These are phyloP conservation scores for Psilocybe azurescens DNA, from an alignment of 768 basidiomycete genomes.

Conservation along the genomic window DNA sequence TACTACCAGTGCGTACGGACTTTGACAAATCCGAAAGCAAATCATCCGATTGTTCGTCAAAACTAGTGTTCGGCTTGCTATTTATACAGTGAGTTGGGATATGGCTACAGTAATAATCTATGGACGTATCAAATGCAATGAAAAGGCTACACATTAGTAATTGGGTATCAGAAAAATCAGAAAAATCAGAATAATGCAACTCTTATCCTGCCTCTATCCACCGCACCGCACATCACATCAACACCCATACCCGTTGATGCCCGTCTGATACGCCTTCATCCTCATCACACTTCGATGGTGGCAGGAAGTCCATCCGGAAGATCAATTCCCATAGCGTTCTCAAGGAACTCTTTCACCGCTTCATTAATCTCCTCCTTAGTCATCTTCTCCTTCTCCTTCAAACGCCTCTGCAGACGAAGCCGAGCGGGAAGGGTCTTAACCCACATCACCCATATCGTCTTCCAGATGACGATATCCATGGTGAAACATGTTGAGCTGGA, in stretches of 20 bases:
- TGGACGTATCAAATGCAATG: no score
- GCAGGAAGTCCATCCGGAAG: constrained; percentile 44
- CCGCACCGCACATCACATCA: no score
- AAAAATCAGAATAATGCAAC: no score
- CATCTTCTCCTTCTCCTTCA: constrained; percentile 46
- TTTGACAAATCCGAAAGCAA: background rate
- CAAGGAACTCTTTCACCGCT: constrained; percentile 74
- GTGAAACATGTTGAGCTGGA: constrained; percentile 66
- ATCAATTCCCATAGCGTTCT: constrained; percentile 79
- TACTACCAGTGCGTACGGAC: no score
- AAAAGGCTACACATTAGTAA: no score
- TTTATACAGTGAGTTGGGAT: background rate
- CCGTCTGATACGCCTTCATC: background rate
- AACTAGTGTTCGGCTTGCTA: background rate
- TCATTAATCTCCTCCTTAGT: constrained; percentile 85
- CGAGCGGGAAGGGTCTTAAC: constrained; percentile 43
- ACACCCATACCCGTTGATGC: background rate
- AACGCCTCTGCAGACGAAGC: constrained; percentile 46
- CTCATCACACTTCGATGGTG: background rate
- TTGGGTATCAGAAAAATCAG: no score
- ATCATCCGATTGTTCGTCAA: background rate
- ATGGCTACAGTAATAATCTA: background rate
- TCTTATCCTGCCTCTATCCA: no score
- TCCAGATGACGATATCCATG: constrained; percentile 77
- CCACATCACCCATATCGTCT: constrained; percentile 58